A percentile compares a stretch with the other conserved stretches of the same genome.
Conservation (phyloP, 148 eudicot species). For the Rhododendron ferrugineum region DNA sequence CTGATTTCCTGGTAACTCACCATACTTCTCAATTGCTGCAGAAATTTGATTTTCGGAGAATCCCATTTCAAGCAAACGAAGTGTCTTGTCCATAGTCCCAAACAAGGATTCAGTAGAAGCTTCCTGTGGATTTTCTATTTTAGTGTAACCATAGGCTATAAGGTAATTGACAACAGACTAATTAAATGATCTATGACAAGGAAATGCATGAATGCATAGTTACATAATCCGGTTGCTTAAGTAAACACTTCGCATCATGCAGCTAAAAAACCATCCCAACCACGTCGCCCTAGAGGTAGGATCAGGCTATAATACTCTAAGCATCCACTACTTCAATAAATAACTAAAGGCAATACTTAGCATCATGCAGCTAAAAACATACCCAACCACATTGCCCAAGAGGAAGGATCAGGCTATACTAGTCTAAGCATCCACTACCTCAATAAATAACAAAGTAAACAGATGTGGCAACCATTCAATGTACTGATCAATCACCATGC, state of each 20-base stretch:
- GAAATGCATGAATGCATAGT: background rate
- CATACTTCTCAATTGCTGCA: slow-evolving; percentile 73
- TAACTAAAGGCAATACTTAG: background rate
- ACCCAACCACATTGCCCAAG: background rate
- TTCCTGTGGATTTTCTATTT: slow-evolving; percentile 36
- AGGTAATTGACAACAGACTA: background rate
- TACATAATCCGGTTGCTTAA: background rate
- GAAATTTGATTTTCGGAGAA: slow-evolving; percentile 84
- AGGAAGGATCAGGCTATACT: background rate
- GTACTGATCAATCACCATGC: no score
- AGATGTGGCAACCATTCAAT: background rate
- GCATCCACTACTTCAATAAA: background rate
- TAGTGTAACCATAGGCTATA: background rate
- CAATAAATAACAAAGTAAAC: background rate
- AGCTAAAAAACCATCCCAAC: background rate
- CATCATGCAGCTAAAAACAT: background rate
- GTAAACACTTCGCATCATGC: background rate
- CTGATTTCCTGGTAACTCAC: slow-evolving; percentile 29
- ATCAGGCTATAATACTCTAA: background rate
- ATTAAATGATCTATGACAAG: background rate
- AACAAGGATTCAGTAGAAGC: slow-evolving; percentile 53
- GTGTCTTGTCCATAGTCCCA: slow-evolving; percentile 88
- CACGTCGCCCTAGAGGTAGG: background rate
- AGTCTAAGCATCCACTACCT: background rate
- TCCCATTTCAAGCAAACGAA: slow-evolving; percentile 77